Percentiles rank a stretch among this genome's conserved stretches.
phyloP scores from a whole-genome alignment of 257 asterid species.

The Gynochthodes officinalis region DNA sequence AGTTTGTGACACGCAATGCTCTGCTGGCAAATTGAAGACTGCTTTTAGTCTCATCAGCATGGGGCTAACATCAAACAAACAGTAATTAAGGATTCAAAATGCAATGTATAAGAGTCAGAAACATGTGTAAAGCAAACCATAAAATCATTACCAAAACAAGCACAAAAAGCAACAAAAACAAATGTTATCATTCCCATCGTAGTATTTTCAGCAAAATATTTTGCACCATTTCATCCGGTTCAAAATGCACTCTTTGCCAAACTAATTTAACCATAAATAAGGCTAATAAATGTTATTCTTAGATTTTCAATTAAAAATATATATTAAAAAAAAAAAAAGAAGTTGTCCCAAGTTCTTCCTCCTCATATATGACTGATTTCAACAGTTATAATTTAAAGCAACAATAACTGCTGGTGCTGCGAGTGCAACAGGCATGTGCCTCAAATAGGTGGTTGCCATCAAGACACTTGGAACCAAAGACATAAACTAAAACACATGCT shows the following conservation, averaged over 20 bases:
- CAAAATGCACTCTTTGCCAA: not conserved
- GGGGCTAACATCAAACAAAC: slow-evolving; percentile 50
- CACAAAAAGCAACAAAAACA: not conserved
- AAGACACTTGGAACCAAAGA: not conserved
- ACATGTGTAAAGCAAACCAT: not conserved
- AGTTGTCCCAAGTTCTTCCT: not conserved
- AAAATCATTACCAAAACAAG: not conserved
- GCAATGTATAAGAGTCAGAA: not conserved
- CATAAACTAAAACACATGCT: not conserved
- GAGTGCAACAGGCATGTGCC: not conserved
- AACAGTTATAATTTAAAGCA: not conserved
- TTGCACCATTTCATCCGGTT: not conserved
- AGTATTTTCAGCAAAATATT: not conserved
- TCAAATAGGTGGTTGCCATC: not conserved
- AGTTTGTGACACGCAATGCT: slow-evolving; percentile 91
- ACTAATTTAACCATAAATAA: not conserved
- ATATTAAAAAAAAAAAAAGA: not conserved
- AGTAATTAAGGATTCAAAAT: not conserved
- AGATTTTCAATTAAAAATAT: not conserved
- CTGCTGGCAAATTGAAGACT: slow-evolving; percentile 99
- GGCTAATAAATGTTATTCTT: not conserved
- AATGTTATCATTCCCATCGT: not conserved
- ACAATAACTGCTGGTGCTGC: not conserved
- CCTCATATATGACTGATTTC: not conserved
- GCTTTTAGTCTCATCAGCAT: slow-evolving; percentile 98